These are phyloP conservation scores for Phytophthora megakarya DNA, from an alignment of 352 stramenopile genomes.

Conservation along the genomic window DNA sequence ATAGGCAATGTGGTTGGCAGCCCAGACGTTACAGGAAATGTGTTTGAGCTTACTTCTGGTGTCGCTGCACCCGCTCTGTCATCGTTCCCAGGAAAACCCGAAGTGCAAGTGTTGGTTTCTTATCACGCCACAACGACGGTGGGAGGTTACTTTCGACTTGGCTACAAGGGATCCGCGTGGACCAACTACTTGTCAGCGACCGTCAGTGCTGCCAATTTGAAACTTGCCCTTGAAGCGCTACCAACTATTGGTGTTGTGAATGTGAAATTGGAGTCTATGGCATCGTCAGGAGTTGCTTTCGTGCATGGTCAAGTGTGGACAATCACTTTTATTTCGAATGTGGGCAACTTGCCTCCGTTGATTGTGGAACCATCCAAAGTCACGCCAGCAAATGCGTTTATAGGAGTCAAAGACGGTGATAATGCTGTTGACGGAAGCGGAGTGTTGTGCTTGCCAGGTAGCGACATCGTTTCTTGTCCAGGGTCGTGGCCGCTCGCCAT, in stretches of 20 bases:
- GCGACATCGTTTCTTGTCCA: slow-evolving; percentile 40
- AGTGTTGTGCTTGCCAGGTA: slow-evolving; percentile 46
- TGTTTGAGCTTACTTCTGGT: slow-evolving; percentile 58
- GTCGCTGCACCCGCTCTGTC: slow-evolving; percentile 39
- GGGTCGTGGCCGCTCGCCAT: slow-evolving; percentile 48
- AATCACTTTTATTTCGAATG: slow-evolving; percentile 79
- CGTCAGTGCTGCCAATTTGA: slow-evolving; percentile 43
- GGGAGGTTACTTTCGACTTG: slow-evolving; percentile 70
- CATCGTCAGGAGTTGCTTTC: slow-evolving; percentile 19
- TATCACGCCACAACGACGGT: slow-evolving; percentile 47
- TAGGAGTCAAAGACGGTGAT: slow-evolving; percentile 75
- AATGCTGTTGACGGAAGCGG: slow-evolving; percentile 64
- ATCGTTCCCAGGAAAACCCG: slow-evolving; percentile 56
- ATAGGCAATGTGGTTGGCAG: slow-evolving; percentile 38
- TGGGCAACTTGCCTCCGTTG: slow-evolving; percentile 60
- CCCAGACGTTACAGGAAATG: slow-evolving; percentile 37
- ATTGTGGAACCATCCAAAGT: slow-evolving; percentile 71
- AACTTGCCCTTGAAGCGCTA: slow-evolving; percentile 67
- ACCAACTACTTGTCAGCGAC: slow-evolving; percentile 63
- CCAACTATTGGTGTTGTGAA: slow-evolving; percentile 68
- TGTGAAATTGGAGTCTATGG: slow-evolving; percentile 35
- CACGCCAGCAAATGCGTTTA: slow-evolving; percentile 46
- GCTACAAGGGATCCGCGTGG: slow-evolving; percentile 79
- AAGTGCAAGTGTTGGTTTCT: slow-evolving; percentile 78
- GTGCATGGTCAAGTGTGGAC: slow-evolving; percentile 62